phyloP scores from a whole-genome alignment of 805 yeast genomes.

The Candida methanosorbosa region DNA sequence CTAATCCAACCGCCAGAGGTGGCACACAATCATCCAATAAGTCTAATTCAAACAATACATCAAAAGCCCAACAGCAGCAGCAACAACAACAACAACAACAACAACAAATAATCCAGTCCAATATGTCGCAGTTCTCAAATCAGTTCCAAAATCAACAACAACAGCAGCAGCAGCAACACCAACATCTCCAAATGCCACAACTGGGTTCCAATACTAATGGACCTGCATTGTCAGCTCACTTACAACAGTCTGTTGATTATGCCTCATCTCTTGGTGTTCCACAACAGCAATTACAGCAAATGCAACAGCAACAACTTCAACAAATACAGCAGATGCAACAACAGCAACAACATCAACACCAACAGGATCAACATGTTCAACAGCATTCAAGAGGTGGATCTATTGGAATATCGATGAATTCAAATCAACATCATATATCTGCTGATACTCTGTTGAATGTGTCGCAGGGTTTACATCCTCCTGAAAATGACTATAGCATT shows the following conservation, averaged over 20 bases:
- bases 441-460: no score
- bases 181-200: neutral
- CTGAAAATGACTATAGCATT: no score
- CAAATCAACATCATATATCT: no score
- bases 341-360: slow-evolving; percentile 1
- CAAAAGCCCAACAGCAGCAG: slow-evolving; percentile 3
- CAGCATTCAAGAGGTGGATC: no score
- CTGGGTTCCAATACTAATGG: no score
- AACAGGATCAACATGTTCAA: neutral
- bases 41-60: no score
- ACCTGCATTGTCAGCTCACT: neutral
- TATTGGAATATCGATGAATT: no score
- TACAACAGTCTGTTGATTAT: no score
- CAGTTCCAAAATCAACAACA: neutral
- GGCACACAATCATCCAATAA: neutral
- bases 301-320: neutral
- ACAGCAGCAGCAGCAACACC: neutral
- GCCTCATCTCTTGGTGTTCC: no score
- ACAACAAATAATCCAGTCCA: neutral
- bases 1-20: neutral
- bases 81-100: slow-evolving; percentile 1
- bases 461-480: no score
- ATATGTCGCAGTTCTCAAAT: neutral
- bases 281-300: no score
- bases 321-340: slow-evolving; percentile 1